Evolutionary conservation across 805 yeast species (phyloP).

Genomic region (Pichia scutulata): DNA sequence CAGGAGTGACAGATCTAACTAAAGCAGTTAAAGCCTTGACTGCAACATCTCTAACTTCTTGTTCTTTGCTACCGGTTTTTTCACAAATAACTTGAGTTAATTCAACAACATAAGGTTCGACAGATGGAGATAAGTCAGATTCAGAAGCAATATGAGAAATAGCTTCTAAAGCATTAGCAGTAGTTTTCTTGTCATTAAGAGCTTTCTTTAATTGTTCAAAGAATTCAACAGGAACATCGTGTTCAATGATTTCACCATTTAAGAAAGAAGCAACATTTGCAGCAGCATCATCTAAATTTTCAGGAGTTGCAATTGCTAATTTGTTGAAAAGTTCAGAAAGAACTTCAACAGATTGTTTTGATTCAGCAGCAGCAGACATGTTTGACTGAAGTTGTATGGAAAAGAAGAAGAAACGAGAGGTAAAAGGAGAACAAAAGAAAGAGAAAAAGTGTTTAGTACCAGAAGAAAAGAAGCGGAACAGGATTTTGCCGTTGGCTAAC

Average conservation of each 20-base stretch:
- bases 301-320: slow-evolving; percentile 81
- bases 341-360: slow-evolving; percentile 65
- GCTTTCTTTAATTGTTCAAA: slow-evolving; percentile 70
- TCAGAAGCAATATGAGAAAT: slow-evolving; percentile 76
- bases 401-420: neutral
- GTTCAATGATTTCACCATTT: slow-evolving; percentile 96
- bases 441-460: neutral
- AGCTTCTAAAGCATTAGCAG: slow-evolving; percentile 79
- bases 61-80: slow-evolving; percentile 88
- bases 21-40: slow-evolving; percentile 68
- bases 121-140: slow-evolving; percentile 76
- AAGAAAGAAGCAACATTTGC: slow-evolving; percentile 85
- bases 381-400: neutral
- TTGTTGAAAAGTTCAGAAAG: slow-evolving; percentile 89
- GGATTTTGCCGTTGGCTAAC: neutral
- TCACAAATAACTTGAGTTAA: slow-evolving; percentile 63
- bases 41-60: slow-evolving; percentile 67
- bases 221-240: slow-evolving; percentile 91
- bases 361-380: slow-evolving; percentile 40
- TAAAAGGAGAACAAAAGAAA: neutral
- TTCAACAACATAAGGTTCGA: slow-evolving; percentile 90
- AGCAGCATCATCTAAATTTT: slow-evolving; percentile 79
- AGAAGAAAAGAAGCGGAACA: slow-evolving; percentile 1
- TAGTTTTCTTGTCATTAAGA: slow-evolving; percentile 73
- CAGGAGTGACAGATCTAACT: slow-evolving; percentile 80